Conservation (phyloP, 2,329 filamentous ascomycete genomes). For the Cadophora malorum region DNA sequence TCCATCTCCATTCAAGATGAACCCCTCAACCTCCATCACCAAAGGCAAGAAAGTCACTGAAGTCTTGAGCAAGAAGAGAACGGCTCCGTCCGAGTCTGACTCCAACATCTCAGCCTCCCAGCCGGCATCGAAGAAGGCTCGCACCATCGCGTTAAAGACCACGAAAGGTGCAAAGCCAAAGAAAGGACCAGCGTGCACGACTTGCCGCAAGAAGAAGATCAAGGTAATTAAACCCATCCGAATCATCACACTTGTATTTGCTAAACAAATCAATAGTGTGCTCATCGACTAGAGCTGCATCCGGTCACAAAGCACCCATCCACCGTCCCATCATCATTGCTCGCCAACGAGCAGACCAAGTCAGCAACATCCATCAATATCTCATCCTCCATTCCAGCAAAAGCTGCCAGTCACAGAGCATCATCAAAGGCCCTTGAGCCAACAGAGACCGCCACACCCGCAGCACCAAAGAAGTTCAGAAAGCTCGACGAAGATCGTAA, state of each 20-base stretch:
- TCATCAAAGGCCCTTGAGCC: neutral
- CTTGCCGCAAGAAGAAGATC: conserved; percentile 9
- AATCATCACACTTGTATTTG: neutral
- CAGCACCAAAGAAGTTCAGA: neutral
- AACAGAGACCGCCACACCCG: neutral
- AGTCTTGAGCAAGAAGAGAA: neutral
- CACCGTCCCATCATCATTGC: neutral
- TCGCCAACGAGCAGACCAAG: neutral
- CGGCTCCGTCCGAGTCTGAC: neutral
- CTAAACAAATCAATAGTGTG: neutral
- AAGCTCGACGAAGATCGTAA: neutral
- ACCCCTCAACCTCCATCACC: neutral
- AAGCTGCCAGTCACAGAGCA: neutral
- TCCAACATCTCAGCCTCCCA: neutral
- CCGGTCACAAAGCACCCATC: neutral
- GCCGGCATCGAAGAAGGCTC: conserved; percentile 1
- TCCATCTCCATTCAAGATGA: neutral
- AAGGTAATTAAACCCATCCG: neutral
- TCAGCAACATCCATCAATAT: neutral
- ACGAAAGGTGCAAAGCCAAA: neutral
- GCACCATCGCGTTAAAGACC: neutral
- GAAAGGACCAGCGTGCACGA: neutral
- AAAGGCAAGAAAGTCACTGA: neutral
- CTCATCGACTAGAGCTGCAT: neutral
- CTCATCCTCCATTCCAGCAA: neutral